These are phyloP conservation scores for Kluyveromyces marxianus DNA, from an alignment of 1,139 yeast species.

Conservation along the genomic window DNA sequence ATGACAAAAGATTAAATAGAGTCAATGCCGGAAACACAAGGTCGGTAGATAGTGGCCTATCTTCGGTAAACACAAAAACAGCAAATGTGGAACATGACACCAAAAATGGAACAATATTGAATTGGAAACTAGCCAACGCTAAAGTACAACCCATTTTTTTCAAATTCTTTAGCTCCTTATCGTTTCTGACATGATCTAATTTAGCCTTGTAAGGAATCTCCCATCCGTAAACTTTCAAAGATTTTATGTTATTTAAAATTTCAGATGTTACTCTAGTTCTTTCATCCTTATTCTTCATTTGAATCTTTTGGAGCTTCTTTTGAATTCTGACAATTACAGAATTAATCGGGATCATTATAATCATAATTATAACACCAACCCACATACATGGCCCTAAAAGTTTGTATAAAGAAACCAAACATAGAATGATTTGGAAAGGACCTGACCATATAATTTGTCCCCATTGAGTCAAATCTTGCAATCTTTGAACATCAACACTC, in stretches of 20 bases:
- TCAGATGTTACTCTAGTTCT: conserved; percentile 75
- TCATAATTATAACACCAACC: conserved; percentile 86
- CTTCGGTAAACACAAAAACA: conserved; percentile 58
- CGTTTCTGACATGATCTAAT: conserved; percentile 75
- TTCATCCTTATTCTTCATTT: conserved; percentile 60
- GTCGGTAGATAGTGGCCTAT: conserved; percentile 74
- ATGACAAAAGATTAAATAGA: conserved; percentile 72
- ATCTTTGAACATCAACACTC: conserved; percentile 94
- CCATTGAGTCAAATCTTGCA: conserved; percentile 83
- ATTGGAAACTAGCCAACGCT: conserved; percentile 69
- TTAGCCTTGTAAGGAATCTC: conserved; percentile 75
- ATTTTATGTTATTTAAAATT: conserved; percentile 83
- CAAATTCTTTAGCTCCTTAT: conserved; percentile 75
- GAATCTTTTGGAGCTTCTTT: conserved; percentile 68
- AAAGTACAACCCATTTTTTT: conserved; percentile 68
- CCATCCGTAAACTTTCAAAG: conserved; percentile 92
- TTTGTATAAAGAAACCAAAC: conserved; percentile 67
- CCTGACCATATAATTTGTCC: conserved; percentile 93
- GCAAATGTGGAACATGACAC: conserved; percentile 93
- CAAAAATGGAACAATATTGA: conserved; percentile 83
- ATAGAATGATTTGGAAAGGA: conserved; percentile 81
- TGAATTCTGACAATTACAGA: conserved; percentile 66
- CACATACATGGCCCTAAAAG: conserved; percentile 89
- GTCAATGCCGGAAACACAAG: conserved; percentile 93
- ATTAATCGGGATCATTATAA: conserved; percentile 80